Evolutionary conservation across 1,284 basidiomycete species (phyloP).

Genomic region (Ustilago shanxiensis): DNA sequence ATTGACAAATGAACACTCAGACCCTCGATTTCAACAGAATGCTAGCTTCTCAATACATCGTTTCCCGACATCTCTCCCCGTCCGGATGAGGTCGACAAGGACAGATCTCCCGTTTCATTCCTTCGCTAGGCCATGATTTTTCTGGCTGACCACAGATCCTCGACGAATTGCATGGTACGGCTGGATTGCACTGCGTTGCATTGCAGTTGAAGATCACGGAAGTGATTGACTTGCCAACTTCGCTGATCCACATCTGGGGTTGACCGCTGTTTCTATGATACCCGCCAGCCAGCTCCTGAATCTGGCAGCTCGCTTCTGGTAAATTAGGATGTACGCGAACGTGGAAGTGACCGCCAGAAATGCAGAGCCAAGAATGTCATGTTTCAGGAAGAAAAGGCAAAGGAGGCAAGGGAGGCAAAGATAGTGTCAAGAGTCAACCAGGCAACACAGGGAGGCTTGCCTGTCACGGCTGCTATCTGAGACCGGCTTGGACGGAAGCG

Average conservation of each 20-base stretch:
- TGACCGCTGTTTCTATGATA: conserved; percentile 9
- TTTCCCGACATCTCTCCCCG: no score
- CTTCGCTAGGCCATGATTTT: background rate
- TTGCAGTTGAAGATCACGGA: background rate
- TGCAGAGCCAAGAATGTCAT: background rate
- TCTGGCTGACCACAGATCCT: background rate
- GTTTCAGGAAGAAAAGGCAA: conserved; percentile 25
- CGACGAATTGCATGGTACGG: background rate
- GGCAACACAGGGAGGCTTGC: background rate
- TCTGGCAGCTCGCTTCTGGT: conserved; percentile 7
- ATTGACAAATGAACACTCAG: background rate
- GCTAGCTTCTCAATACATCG: no score
- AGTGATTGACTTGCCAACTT: background rate
- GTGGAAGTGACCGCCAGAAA: background rate
- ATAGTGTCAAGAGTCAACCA: no score
- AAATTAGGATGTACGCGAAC: background rate
- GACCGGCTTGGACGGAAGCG: conserved; percentile 22
- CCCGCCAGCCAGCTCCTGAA: conserved; percentile 1
- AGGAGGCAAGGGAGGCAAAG: background rate
- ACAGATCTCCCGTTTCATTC: background rate
- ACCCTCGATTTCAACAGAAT: background rate
- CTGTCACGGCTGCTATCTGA: conserved; percentile 18
- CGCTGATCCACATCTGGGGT: no score
- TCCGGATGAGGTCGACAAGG: conserved; percentile 2
- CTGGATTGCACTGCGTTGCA: no score